phyloP scores from a whole-genome alignment of 768 basidiomycete species.

The Tylopilus vinaceipallidus region DNA sequence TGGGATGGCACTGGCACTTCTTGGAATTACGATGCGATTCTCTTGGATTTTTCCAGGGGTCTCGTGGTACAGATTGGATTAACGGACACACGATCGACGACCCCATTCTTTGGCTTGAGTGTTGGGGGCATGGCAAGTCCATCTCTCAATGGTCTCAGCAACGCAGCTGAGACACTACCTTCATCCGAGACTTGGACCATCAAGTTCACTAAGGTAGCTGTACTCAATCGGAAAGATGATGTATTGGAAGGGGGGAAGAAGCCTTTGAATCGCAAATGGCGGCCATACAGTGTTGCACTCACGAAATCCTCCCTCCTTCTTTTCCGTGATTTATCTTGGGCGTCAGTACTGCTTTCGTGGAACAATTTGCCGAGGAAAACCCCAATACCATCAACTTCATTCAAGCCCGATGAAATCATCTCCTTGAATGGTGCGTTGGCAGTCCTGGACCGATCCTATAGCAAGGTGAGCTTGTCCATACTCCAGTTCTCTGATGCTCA shows the following conservation, averaged over 20 bases:
- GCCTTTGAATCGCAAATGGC: conserved; percentile 82
- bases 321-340: conserved; percentile 72
- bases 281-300: conserved; percentile 76
- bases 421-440: conserved; percentile 78
- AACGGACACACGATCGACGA: conserved; percentile 38
- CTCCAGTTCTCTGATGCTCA: conserved; percentile 2
- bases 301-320: conserved; percentile 90
- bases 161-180: conserved; percentile 24
- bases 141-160: conserved; percentile 28
- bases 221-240: conserved; percentile 83
- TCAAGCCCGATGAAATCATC: conserved; percentile 84
- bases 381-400: conserved; percentile 41
- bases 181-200: conserved; percentile 44
- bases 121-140: conserved; percentile 36
- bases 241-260: conserved; percentile 73
- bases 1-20: conserved; percentile 63
- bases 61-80: conserved; percentile 54
- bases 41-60: conserved; percentile 60
- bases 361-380: conserved; percentile 35
- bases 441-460: conserved; percentile 74
- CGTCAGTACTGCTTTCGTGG: conserved; percentile 44
- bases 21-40: conserved; percentile 68
- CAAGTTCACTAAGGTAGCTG: conserved; percentile 76
- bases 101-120: conserved; percentile 42
- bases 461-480: conserved; percentile 52